Evolutionary conservation across 495 filamentous ascomycete genomes (phyloP), one percentile per base, ranked within the genome.

Genomic region (Aspergillus biplanus): DNA sequence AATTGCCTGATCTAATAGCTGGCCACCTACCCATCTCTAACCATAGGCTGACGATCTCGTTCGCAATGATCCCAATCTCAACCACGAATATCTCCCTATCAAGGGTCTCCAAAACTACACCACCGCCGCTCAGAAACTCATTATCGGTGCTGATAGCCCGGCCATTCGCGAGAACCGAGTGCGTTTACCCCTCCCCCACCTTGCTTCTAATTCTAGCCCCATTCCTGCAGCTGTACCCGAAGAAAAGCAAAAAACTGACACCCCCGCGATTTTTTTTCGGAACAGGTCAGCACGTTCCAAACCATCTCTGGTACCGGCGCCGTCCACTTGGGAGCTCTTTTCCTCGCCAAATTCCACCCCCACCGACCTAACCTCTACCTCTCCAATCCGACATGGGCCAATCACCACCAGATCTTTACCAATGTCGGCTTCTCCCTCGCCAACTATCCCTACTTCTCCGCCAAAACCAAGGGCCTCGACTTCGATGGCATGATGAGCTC

Each of bases 71-170:
- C 94, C 96, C 64, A 83, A 88, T 54, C 79, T 96, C 56, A 97
- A 99, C 81, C 93, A 98, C 82, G 95, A 99, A 86, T 99, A 98
- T 75, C 91, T 97, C 61, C 93, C 96, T 53, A 99, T 99, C 73
- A 90, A 93, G 59, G 95, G 95, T 63, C 83, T 98, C 50, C 75
- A 87, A 46, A 84, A 86, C 8, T 94, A 97, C 77, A 97, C 92
- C 53, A 83, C 85, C 62, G 93, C 94, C 63, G 92, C 95, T 4
- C 91, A 93, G 73, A 93, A 92, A 76, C 82, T 99, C 56, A 89
- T 97, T 47, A 85, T 98, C 7, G 93, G 94, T 33, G 78, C 82
- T 37, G 85, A 89, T 57, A 92, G 91, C 57, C 88, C 92, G 6
- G 93, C 93, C 21, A 84, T 97, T 67, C 78, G 81, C 64, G 93